Base-by-base conservation (phyloP, 2,329 filamentous ascomycete species). In the Sphaceloma murrayae region DNA sequence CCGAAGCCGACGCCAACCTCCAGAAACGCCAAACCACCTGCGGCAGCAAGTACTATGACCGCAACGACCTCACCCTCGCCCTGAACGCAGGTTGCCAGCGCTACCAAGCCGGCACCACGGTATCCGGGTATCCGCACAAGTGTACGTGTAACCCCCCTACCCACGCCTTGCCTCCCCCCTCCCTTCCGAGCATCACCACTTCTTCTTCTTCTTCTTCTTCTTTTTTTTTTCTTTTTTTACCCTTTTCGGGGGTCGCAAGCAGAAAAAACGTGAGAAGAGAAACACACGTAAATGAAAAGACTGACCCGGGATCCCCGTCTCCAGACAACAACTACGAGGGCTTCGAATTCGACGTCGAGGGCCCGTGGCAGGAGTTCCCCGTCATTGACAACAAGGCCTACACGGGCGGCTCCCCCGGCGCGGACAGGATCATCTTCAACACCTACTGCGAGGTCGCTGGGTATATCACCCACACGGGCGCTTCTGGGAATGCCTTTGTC, bases 391-490 rank as follows among this genome's bases (percentile, higher is more conserved):
- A 60, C 19, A 52, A 57, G 1, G 56, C 70, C 1, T 81, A 78
- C 56, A 68, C 57, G 46, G 77, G 78, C 36, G 73, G 77, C 17
- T 73, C 71, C 1, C 80, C 80, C 1, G 80, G 80, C 27, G 64
- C 80, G 13, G 79, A 84, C 57, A 75, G 80, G 39, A 75, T 83
- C 43, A 62, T 82, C 22, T 77, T 84, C 63, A 79, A 76, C 56
- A 66, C 56, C 0, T 49, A 61, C 11, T 73, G 78, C 53, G 48
- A 70, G 46, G 68, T 74, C 33, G 80, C 77, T 10, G 80, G 78
- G 27, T 65, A 73, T 19, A 81, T 85, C 50, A 85, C 81, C 0
- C 81, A 85, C 56, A 81, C 77, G 16, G 80, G 80, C 19, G 80
- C 80, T 13, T 75, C 70, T 40, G 77, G 77, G 5, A 78, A 83